Base-by-base conservation (phyloP, 2,329 filamentous ascomycete genomes). In the Pseudogymnoascus sp. region DNA sequence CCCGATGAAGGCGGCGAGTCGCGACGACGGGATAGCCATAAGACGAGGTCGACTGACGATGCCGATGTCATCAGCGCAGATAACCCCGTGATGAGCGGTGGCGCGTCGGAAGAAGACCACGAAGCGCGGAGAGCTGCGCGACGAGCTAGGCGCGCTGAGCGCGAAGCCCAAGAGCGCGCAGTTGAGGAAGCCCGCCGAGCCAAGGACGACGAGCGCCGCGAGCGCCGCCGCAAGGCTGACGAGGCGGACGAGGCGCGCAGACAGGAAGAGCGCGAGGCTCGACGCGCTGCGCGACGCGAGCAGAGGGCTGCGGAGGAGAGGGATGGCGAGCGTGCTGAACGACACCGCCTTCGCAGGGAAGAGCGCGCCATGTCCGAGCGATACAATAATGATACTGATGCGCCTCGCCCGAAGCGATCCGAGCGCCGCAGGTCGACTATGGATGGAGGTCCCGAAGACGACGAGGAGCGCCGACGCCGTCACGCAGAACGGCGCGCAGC, bases 91-190 rank as follows among this genome's bases (percentile, higher is more conserved):
- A 76, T 78, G 64, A 77, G 74, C 33, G 78, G 79, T 40, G 74
- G 68, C 23, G 78, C 78, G 62, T 77, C 81, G 2, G 84, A 86
- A 15, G 78, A 80, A 31, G 84, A 87, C 11, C 77, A 80, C 26
- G 88, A 89, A 72, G 84, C 82, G 21, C 82, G 85, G 59, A 82
- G 81, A 50, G 84, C 83, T 31, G 85, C 85, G 63, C 84, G 87
- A n/a, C 82, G 82, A 63, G 81, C 84, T 1, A 82, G 79, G 61
- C 82, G 81, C 15, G 80, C 82, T 1, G 83, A 86, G 63, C 77
- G 75, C 26, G 77, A 77, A 62, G 80, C 80, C 35, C 75, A 73
- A n/a, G 80, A 84, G 23, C 79, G 75, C 53, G 79, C 77, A 6
- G 78, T 78, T 3, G 75, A 72, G 62, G 85, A 88, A 60, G 77